phyloP scores from a whole-genome alignment of 441 rosid genomes.

The Sinapis alba region DNA sequence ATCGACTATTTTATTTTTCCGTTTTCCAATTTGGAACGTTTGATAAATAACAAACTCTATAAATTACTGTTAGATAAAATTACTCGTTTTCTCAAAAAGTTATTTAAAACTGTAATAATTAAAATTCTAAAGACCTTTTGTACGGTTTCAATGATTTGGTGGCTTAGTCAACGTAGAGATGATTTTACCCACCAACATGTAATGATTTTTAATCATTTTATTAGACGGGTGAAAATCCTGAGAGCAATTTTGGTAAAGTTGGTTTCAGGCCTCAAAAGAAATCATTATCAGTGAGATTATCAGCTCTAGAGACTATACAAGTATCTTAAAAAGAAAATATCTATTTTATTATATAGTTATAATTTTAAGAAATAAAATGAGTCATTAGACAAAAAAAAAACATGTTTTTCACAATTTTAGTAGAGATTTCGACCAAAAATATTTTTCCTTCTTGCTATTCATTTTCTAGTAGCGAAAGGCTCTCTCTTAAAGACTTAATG shows the following conservation, averaged over 20 bases:
- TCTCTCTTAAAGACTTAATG: too few relatives aligned
- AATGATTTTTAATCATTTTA: slow-evolving; percentile 30
- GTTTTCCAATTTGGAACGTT: neutral
- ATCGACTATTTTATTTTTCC: neutral
- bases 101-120: neutral
- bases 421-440: too few relatives aligned
- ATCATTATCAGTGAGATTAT: too few relatives aligned
- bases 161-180: slow-evolving; percentile 13
- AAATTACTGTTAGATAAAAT: neutral
- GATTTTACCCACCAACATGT: slow-evolving; percentile 30
- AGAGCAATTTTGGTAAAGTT: neutral
- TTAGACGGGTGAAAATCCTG: neutral
- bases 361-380: too few relatives aligned
- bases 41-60: neutral
- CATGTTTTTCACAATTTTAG: too few relatives aligned
- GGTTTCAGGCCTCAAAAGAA: neutral
- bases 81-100: neutral
- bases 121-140: neutral
- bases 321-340: too few relatives aligned
- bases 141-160: slow-evolving; percentile 14
- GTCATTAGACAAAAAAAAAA: too few relatives aligned
- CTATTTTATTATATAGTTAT: too few relatives aligned
- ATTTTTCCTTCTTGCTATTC: too few relatives aligned
- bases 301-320: too few relatives aligned
- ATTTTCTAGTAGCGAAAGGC: too few relatives aligned